A percentile compares a stretch with the other conserved stretches of the same genome.
Evolutionary conservation across 768 basidiomycete species (phyloP).

Genomic region (Auriscalpium orientale): DNA sequence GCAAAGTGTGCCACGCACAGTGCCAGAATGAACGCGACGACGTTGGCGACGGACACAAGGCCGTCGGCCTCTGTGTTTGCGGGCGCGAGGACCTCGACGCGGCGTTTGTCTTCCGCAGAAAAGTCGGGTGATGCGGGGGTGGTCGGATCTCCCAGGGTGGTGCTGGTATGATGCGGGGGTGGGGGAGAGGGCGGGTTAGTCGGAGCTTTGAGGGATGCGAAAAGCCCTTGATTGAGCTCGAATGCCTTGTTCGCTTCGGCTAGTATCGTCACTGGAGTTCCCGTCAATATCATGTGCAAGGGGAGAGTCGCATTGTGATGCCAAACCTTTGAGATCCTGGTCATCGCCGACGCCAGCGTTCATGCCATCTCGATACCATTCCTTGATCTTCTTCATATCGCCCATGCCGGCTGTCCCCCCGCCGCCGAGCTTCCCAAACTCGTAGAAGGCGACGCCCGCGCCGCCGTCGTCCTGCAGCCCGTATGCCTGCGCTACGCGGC

Average conservation of each 20-base stretch:
- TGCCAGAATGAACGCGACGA: slow-evolving; percentile 24
- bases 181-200: background rate
- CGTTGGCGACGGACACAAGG: slow-evolving; percentile 10
- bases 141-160: slow-evolving; percentile 8
- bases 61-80: background rate
- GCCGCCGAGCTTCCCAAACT: slow-evolving; percentile 51
- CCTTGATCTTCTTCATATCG: slow-evolving; percentile 68
- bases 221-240: slow-evolving; percentile 25
- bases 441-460: slow-evolving; percentile 58
- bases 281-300: background rate
- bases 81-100: slow-evolving; percentile 3
- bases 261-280: slow-evolving; percentile 17
- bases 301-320: background rate
- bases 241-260: slow-evolving; percentile 28
- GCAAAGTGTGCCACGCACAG: slow-evolving; percentile 22
- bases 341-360: slow-evolving; percentile 28
- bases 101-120: background rate
- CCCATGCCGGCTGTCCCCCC: slow-evolving; percentile 39
- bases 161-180: slow-evolving; percentile 1
- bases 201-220: slow-evolving; percentile 20
- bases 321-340: slow-evolving; percentile 23
- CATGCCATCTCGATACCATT: slow-evolving; percentile 52
- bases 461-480: slow-evolving; percentile 44
- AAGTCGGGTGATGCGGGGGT: background rate
- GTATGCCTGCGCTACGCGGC: slow-evolving; percentile 60